Conservation (phyloP, 106 monocot genomes). For the Dactylorhiza incarnata region DNA sequence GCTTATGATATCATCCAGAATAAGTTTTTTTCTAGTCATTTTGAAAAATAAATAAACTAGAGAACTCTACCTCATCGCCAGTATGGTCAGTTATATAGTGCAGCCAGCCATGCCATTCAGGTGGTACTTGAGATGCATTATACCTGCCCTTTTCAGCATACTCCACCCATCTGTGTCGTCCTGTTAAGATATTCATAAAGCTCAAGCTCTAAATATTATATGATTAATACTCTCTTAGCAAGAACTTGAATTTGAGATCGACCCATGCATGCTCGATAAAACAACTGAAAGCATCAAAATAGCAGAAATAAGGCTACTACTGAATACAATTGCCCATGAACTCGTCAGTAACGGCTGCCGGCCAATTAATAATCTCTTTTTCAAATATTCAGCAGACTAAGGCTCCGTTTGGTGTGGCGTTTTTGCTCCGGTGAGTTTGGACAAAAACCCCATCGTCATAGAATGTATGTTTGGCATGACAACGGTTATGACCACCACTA, state of each 20-base stretch:
- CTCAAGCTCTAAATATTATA: neutral
- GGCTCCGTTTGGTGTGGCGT: no score
- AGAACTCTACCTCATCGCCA: slow-evolving; percentile 61
- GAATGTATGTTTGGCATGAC: no score
- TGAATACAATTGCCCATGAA: neutral
- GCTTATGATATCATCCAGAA: neutral
- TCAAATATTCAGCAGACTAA: no score
- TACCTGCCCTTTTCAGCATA: slow-evolving; percentile 83
- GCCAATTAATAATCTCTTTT: neutral
- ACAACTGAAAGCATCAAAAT: neutral
- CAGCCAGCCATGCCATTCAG: slow-evolving; percentile 99
- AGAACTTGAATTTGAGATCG: neutral
- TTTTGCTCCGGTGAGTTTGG: no score
- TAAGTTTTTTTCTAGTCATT: neutral
- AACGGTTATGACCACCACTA: no score
- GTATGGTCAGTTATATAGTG: slow-evolving; percentile 86
- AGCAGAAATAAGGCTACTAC: neutral
- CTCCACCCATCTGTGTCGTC: slow-evolving; percentile 93
- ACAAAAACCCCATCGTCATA: no score
- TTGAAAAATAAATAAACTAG: neutral
- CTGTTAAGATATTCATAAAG: slow-evolving; percentile 33
- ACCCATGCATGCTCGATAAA: neutral
- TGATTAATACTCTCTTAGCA: slow-evolving; percentile 1
- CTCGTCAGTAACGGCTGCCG: neutral
- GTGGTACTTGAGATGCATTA: slow-evolving; percentile 94